Base-by-base conservation (phyloP, 306 rosid genomes). In the Leucaena leucocephala region DNA sequence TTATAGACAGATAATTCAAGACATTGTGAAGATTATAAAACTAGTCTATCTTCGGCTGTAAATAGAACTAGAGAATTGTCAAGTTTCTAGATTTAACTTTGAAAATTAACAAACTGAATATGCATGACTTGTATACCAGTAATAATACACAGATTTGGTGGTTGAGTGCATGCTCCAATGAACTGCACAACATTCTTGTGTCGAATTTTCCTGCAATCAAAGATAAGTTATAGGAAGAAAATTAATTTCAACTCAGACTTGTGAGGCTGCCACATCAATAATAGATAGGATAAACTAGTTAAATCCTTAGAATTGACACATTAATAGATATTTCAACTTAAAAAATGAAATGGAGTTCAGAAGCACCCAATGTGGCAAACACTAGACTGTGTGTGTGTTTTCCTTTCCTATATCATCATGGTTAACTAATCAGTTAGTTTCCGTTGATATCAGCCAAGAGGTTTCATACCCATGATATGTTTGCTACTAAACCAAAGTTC, bases 131-230 rank as follows among this genome's bases (percentile, higher is more conserved):
- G 86, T 63, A 86, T 89, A 96, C 99, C 97, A 7, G 98, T 96
- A 85, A 96, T 97, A 71, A 96, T 96, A 80, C 98, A 93, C 40
- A 96, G 92, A 85, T 87, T 93, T 81, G 98, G 97, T 74, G 92
- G 92, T 73, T 71, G 89, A 40, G 99, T 96, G 74, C 98, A 96
- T 67, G 98, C 99, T 45, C 99, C 99, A 8, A 96, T 90, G 87
- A 96, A 96, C 84, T 96, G 99, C 79, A 96, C 99, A 68, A 96
- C 99, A 87, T 96, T 96, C 89, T 96, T 96, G 87, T 96, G 99
- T 72, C 96, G 93, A 78, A 96, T 86, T 84, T 93, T 96, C 96
- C 99, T 96, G 92, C 83, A 82, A 86, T 74, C 64, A 50, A 83
- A 68, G 55, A 71, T 62, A 66, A 57, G 49, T 76, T 52, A 72